Conservation (phyloP, 495 filamentous ascomycete genomes). For the Glarea lozoyensis region DNA sequence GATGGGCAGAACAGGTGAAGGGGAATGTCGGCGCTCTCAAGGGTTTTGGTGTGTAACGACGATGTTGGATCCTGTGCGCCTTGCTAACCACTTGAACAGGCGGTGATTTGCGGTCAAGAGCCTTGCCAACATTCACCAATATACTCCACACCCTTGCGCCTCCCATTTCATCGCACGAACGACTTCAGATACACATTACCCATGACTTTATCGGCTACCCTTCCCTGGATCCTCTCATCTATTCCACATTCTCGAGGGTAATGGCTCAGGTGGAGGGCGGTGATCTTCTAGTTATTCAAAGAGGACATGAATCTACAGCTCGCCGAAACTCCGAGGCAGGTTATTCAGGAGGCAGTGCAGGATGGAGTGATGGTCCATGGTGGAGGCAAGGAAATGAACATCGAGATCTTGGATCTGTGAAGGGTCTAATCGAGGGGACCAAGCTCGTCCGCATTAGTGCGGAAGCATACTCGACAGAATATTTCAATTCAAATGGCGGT, state of each 20-base stretch:
- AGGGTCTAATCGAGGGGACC: slow-evolving; percentile 74
- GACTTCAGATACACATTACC: slow-evolving; percentile 94
- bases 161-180: slow-evolving; percentile 94
- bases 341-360: slow-evolving; percentile 47
- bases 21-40: slow-evolving; percentile 79
- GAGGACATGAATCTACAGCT: slow-evolving; percentile 64
- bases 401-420: slow-evolving; percentile 71
- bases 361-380: slow-evolving; percentile 93
- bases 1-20: slow-evolving; percentile 90
- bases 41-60: slow-evolving; percentile 58
- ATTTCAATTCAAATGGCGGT: slow-evolving; percentile 66
- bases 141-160: slow-evolving; percentile 92
- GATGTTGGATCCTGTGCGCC: not conserved
- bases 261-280: slow-evolving; percentile 99
- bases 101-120: slow-evolving; percentile 79
- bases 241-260: slow-evolving; percentile 86
- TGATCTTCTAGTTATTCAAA: slow-evolving; percentile 92
- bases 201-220: slow-evolving; percentile 93
- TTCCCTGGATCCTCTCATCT: slow-evolving; percentile 86
- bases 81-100: slow-evolving; percentile 40
- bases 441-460: slow-evolving; percentile 83
- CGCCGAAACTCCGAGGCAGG: slow-evolving; percentile 50
- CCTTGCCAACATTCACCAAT: slow-evolving; percentile 89
- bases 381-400: slow-evolving; percentile 67
- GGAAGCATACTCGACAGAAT: slow-evolving; percentile 78